Base-by-base conservation (phyloP, 495 filamentous ascomycete genomes). In the Trichoderma gamsii region DNA sequence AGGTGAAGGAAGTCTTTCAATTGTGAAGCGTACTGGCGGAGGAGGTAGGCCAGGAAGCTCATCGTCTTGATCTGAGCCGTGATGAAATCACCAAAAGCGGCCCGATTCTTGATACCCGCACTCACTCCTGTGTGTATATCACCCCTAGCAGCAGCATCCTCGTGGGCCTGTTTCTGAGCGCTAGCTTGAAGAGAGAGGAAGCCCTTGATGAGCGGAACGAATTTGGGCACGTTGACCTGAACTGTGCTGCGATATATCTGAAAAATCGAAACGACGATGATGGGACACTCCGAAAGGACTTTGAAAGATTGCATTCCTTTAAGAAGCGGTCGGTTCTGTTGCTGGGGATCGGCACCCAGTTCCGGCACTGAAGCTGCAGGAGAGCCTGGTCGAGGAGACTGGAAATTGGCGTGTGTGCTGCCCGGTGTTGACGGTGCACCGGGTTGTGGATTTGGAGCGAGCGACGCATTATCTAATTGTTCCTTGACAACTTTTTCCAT, bases 261-360 rank as follows among this genome's bases (percentile, higher is more conserved):
- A 79, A 99, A 98, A 70, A 98, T 89, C 9, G 96, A 99, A 21
- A 99, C 96, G 38, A 99, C 96, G 68, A 98, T 97, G 69, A 99
- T 99, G 1, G 96, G 96, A 70, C 93, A 98, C 76, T 99, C 96
- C 0, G 94, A 91, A 18, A 98, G 85, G 43, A 99, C 96, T 77
- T 98, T 99, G 84, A 99, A 99, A 6, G 94, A 97, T 77, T 97
- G 90, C 93, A 97, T 97, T 21, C 96, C 95, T 75, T 90, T 92
- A 51, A 92, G 79, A 29, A 98, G 78, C 29, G 89, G 87, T 68
- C 94, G 88, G 35, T 86, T 89, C 65, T 90, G 85, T 76, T 94
- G 92, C 70, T 93, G 91, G 49, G 76, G 75, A 71, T 95, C 92
- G 13, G 86, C 82, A 15, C 86, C 88, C 13, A 93, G 80, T 65